A percentile compares a stretch with the other conserved stretches of the same genome.
Evolutionary conservation across 2,329 filamentous ascomycete genomes (phyloP).

Genomic region (Stachybotrys elegans): DNA sequence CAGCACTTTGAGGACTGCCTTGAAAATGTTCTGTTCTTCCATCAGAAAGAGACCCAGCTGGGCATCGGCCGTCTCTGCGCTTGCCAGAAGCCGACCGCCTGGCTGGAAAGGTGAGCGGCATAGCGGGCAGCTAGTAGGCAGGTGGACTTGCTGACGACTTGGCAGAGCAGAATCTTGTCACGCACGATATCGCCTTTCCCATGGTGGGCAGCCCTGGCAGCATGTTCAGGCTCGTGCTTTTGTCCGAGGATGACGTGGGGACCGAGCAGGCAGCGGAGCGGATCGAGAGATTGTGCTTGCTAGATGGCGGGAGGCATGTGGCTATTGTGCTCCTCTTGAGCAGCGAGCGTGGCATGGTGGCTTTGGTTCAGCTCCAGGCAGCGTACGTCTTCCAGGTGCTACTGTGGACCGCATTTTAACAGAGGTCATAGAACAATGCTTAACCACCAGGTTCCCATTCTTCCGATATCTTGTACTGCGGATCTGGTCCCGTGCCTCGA

Average conservation of each 20-base stretch:
- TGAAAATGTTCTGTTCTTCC: conserved; percentile 36
- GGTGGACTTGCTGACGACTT: conserved; percentile 4
- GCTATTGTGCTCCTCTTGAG: conserved; percentile 41
- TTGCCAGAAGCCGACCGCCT: conserved; percentile 13
- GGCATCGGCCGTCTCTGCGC: conserved; percentile 22
- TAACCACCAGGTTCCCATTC: conserved; percentile 34
- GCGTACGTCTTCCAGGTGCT: conserved; percentile 28
- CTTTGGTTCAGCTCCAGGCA: conserved; percentile 38
- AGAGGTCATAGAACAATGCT: too few relatives aligned
- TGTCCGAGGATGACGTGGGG: conserved; percentile 32
- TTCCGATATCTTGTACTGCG: conserved; percentile 33
- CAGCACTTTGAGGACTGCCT: too few relatives aligned
- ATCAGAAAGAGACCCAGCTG: conserved; percentile 31
- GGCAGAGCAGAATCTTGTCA: conserved; percentile 34
- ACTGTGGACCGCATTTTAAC: too few relatives aligned
- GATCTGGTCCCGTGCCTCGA: conserved; percentile 32
- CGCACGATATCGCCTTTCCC: conserved; percentile 41
- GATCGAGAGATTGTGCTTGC: conserved; percentile 34
- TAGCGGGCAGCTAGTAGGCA: conserved; percentile 9
- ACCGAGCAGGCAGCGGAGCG: conserved; percentile 22
- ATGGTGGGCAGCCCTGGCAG: background rate
- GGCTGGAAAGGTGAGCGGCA: conserved; percentile 25
- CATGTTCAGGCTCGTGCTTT: conserved; percentile 32
- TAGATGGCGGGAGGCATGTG: conserved; percentile 32
- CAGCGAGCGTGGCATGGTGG: conserved; percentile 22